phyloP scores from a whole-genome alignment of 2,329 filamentous ascomycete species.

The Diaporthe vexans region DNA sequence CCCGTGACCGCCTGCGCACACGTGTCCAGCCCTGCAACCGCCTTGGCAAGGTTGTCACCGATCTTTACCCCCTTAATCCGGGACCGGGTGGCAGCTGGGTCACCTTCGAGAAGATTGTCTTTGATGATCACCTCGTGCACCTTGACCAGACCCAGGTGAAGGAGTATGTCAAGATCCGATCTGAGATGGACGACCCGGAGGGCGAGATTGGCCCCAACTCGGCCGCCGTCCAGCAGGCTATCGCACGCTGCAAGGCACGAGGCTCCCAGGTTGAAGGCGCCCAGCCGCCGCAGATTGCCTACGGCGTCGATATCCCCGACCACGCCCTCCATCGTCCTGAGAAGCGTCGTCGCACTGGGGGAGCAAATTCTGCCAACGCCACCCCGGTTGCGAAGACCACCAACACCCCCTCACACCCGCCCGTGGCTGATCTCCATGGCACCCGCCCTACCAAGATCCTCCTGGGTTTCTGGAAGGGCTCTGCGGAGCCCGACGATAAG shows the following conservation, averaged over 20 bases:
- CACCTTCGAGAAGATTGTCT: slow-evolving; percentile 72
- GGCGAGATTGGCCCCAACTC: slow-evolving; percentile 54
- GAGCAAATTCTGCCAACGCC: slow-evolving; percentile 27
- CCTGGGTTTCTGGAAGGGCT: slow-evolving; percentile 72
- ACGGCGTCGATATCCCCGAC: slow-evolving; percentile 64
- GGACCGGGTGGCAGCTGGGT: slow-evolving; percentile 76
- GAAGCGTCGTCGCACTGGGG: slow-evolving; percentile 63
- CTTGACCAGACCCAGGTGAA: slow-evolving; percentile 71
- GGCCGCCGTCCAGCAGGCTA: slow-evolving; percentile 62
- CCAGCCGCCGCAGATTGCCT: slow-evolving; percentile 61
- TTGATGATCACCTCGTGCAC: slow-evolving; percentile 68
- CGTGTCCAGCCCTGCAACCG: slow-evolving; percentile 67
- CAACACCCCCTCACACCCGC: slow-evolving; percentile 4
- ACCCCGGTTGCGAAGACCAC: slow-evolving; percentile 11
- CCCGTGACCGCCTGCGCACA: slow-evolving; percentile 71
- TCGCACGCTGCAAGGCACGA: slow-evolving; percentile 55
- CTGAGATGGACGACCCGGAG: slow-evolving; percentile 55
- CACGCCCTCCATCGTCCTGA: slow-evolving; percentile 54
- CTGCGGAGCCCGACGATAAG: slow-evolving; percentile 58
- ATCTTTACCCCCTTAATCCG: slow-evolving; percentile 64
- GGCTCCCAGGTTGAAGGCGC: slow-evolving; percentile 61
- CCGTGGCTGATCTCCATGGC: slow-evolving; percentile 60
- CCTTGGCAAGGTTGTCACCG: slow-evolving; percentile 61
- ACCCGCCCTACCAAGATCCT: slow-evolving; percentile 70
- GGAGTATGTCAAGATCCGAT: slow-evolving; percentile 71